A percentile compares a stretch with the other conserved stretches of the same genome.
phyloP scores from a whole-genome alignment of 495 filamentous ascomycete species.

The Schizothecium vesticola region DNA sequence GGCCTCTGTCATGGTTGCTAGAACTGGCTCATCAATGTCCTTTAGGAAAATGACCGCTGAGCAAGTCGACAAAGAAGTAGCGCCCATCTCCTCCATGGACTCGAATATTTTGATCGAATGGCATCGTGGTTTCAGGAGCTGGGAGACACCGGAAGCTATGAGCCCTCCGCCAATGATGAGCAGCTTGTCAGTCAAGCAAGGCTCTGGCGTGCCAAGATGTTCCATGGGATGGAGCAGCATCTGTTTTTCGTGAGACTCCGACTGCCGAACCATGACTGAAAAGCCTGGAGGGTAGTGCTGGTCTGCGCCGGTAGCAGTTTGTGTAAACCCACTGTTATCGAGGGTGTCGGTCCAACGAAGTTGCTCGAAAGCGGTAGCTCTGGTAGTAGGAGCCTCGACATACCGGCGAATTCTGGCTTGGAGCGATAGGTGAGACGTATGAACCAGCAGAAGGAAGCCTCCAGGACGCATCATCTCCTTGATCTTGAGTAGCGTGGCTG shows the following conservation, averaged over 20 bases:
- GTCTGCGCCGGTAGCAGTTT: constrained; percentile 19
- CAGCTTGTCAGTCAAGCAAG: constrained; percentile 20
- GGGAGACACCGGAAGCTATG: constrained; percentile 15
- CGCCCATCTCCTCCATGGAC: constrained; percentile 21
- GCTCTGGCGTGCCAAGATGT: neutral
- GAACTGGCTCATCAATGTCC: constrained; percentile 34
- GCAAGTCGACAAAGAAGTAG: constrained; percentile 5
- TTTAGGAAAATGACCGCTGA: constrained; percentile 33
- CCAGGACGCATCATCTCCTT: constrained; percentile 33
- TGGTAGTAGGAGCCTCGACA: neutral
- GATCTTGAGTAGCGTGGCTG: constrained; percentile 19
- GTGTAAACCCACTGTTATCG: constrained; percentile 30
- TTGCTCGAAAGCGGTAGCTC: constrained; percentile 16
- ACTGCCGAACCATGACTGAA: constrained; percentile 34
- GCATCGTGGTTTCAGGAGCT: constrained; percentile 19
- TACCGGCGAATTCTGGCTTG: constrained; percentile 19
- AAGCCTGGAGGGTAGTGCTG: constrained; percentile 29
- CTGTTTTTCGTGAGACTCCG: constrained; percentile 19
- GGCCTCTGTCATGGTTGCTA: constrained; percentile 31
- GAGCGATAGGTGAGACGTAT: constrained; percentile 17
- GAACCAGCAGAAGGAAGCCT: constrained; percentile 37
- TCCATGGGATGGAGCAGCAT: constrained; percentile 10
- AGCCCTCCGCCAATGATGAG: constrained; percentile 31
- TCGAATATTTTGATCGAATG: constrained; percentile 12
- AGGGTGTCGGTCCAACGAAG: constrained; percentile 31